Conservation (phyloP, 2,329 filamentous ascomycete genomes). For the Keithomyces neogunnii region DNA sequence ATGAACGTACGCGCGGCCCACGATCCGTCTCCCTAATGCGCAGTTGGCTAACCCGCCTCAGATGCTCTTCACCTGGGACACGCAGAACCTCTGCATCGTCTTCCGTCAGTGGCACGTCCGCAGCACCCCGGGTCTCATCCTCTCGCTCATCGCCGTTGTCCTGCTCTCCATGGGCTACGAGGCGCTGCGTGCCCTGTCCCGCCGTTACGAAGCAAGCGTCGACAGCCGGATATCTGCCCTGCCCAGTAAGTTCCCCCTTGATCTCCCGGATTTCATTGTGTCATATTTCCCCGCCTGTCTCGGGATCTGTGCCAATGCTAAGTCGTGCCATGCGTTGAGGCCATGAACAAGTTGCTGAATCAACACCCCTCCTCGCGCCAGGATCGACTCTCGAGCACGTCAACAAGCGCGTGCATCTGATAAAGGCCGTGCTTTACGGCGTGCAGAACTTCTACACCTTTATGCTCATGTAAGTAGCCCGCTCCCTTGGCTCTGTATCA, state of each 20-base stretch:
- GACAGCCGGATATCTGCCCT: conserved; percentile 37
- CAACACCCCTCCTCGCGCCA: conserved; percentile 57
- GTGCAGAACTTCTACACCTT: conserved; percentile 97
- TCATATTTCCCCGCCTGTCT: conserved; percentile 1
- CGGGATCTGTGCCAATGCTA: conserved; percentile 21
- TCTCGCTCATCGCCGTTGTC: conserved; percentile 77
- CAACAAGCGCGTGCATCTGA: conserved; percentile 61
- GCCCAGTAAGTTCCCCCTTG: conserved; percentile 40
- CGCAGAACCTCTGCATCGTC: conserved; percentile 88
- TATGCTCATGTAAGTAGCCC: conserved; percentile 82
- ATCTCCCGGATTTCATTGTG: conserved; percentile 1
- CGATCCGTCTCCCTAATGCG: no score
- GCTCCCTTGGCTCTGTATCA: neutral
- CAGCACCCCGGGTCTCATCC: conserved; percentile 62
- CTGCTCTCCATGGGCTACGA: conserved; percentile 89
- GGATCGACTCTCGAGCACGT: conserved; percentile 58
- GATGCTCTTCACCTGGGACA: conserved; percentile 99
- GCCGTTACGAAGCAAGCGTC: conserved; percentile 63
- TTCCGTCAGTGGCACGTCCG: conserved; percentile 86
- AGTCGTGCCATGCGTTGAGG: conserved; percentile 16
- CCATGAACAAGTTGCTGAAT: conserved; percentile 49
- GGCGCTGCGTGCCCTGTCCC: conserved; percentile 66
- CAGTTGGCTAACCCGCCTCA: conserved; percentile 26
- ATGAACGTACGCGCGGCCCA: conserved; percentile 47
- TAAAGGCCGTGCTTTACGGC: conserved; percentile 79